These are phyloP conservation scores for Nemania sp. DNA, from an alignment of 2,329 filamentous ascomycete genomes.

Conservation along the genomic window DNA sequence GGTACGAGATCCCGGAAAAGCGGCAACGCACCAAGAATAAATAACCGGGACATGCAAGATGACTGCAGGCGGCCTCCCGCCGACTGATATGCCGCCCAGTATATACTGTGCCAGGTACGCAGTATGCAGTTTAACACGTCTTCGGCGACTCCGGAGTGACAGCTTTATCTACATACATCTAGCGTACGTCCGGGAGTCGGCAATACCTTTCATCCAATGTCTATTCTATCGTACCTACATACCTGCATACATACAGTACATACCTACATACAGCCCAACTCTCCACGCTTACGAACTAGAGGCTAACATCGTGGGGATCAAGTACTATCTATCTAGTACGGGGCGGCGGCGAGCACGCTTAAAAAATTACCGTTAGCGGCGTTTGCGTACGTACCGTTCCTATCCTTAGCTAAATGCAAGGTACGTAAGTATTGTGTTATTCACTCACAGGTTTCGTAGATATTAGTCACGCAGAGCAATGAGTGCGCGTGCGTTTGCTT, in stretches of 20 bases:
- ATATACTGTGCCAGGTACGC: not conserved
- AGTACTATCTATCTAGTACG: not conserved
- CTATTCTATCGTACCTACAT: not conserved
- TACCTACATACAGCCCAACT: not conserved
- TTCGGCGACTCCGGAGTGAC: constrained; percentile 20
- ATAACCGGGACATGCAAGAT: constrained; percentile 30
- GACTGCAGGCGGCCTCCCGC: constrained; percentile 27
- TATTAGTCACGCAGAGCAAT: too few relatives aligned
- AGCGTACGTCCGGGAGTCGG: constrained; percentile 23
- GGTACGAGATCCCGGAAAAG: constrained; percentile 28
- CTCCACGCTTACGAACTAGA: not conserved
- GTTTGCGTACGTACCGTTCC: too few relatives aligned
- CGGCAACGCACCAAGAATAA: constrained; percentile 30
- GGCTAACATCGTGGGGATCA: not conserved
- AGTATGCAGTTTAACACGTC: constrained; percentile 1
- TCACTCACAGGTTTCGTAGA: too few relatives aligned
- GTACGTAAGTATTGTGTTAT: too few relatives aligned
- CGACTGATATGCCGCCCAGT: constrained; percentile 27
- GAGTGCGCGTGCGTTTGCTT: too few relatives aligned
- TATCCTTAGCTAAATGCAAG: too few relatives aligned
- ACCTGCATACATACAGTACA: not conserved
- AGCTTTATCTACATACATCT: constrained; percentile 1
- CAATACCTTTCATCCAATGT: not conserved
- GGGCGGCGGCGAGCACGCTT: too few relatives aligned
- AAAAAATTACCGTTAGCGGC: too few relatives aligned